Evolutionary conservation across 768 basidiomycete genomes (phyloP), one percentile per base, ranked within the genome.

Genomic region (Macrocybe gigantea): DNA sequence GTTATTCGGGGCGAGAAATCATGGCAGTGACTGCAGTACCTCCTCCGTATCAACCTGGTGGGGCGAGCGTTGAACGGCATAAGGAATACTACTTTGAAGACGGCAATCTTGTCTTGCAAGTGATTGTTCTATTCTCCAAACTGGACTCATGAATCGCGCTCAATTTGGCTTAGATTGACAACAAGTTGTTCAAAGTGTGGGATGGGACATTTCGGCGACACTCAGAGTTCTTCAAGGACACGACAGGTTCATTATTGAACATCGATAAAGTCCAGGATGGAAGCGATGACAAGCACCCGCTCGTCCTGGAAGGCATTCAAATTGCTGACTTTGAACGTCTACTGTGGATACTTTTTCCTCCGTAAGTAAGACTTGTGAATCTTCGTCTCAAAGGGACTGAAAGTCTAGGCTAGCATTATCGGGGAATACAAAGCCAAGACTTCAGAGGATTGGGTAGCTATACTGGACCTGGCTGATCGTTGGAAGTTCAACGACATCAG

Each of bases 261-360:
- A 49, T 43, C 31, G 55, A 49, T 15, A 54, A 57, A 36, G 46
- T 44, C 30, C 9, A 38, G 3, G 59, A 58, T 45, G 58, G 61
- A 11, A 33, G 46, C 11, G 52, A 56, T 33, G 63, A 65, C 46
- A 49, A 53, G 42, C 52, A 59, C 41, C 66, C 64, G 8, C 49
- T 65, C n/a, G 50, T 53, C 5, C 45, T 68, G 10, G 50, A 53
- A 7, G 58, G 53, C 8, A 56, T 66, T 36, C 50, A 56, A 5
- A 49, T 49, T 14, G 47, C 51, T 11, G 67, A 68, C 35, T 68
- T 70, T 48, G 68, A 70, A 51, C 54, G 60, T 14, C 54, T 70
- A 12, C 49, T 70, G 9, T 64, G 63, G 60, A 62, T 68, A 34
- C 32, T 69, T 5, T 66, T 63, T 49, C 48, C 62, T 38, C 47